Evolutionary conservation across 371 early-diverging fungal genomes (phyloP).

Genomic region (Rhizomucor pusillus): DNA sequence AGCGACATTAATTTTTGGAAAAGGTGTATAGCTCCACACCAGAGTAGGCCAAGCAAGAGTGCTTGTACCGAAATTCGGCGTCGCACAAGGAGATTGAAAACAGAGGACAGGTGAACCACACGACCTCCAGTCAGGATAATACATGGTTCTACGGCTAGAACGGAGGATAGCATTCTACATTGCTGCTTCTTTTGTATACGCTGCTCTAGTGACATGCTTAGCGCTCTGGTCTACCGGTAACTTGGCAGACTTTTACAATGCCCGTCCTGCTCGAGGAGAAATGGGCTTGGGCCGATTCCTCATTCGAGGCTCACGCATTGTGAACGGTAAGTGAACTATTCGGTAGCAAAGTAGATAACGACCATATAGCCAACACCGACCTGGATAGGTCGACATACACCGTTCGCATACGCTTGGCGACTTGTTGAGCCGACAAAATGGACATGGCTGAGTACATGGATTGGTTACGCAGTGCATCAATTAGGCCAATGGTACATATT

Average conservation of each 20-base stretch:
- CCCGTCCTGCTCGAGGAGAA: constrained; percentile 35
- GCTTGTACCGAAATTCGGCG: too few species aligned
- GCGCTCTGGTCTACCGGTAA: constrained; percentile 11
- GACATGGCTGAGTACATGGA: constrained; percentile 27
- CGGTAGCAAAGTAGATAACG: background rate
- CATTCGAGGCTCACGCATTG: constrained; percentile 33
- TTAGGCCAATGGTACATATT: constrained; percentile 37
- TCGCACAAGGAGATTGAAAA: too few species aligned
- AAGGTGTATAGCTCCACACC: too few species aligned
- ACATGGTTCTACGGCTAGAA: too few species aligned
- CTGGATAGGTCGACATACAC: constrained; percentile 28
- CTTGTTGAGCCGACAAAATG: constrained; percentile 13
- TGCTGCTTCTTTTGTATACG: background rate
- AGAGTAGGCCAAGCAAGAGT: too few species aligned
- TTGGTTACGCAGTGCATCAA: constrained; percentile 31
- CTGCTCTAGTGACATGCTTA: background rate
- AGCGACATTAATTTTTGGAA: too few species aligned
- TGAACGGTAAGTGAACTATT: constrained; percentile 18
- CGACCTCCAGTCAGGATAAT: too few species aligned
- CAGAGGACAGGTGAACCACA: too few species aligned
- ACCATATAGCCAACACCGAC: background rate
- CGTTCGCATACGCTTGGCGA: constrained; percentile 47
- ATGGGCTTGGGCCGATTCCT: constrained; percentile 41
- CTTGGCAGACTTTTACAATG: constrained; percentile 36
- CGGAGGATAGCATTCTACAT: constrained; percentile 1